Evolutionary conservation across 345 rosid genomes (phyloP), one percentile per base, ranked within the genome.

Genomic region (Brassica napus): DNA sequence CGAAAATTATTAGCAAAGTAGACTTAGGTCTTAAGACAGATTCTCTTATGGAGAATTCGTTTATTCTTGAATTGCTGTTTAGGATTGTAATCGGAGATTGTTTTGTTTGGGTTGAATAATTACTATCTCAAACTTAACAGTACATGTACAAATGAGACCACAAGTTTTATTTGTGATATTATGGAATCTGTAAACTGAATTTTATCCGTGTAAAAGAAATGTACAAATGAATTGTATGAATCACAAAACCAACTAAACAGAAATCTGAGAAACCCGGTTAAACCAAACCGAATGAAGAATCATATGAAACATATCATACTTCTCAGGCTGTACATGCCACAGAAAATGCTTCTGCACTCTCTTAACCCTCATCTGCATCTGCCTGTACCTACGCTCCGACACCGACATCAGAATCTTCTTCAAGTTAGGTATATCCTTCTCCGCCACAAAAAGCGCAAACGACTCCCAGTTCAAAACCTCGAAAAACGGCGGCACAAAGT

Each of bases 231-330:
- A 68, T 61, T 4, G 34, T 62, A 11, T 26, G 32, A 64, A 75
- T 10, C n/a, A 65, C 8, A 60, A 0, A 81, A 71, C 6, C 4
- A n/a, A 5, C 68, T 81, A 81, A 75, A 65, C 84, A 42, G 81
- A 83, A 39, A 83, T 73, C 65, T 88, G 94, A 23, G 85, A 87
- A 42, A 92, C 94, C 79, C 98, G 83, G 60, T 89, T 94, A 84
- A 79, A 89, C 98, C 98, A 94, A 62, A 91, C 81, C 5, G 97
- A 89, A 79, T 94, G 98, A 59, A 94, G 94, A 68, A 92, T 92
- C 97, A 94, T 94, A 44, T 92, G 97, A 82, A 94, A 94, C 64
- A 92, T 72, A 76, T 91, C 98, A 76, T 92, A 92, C 81, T 90
- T 94, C 44, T 84, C 89, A 9, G 97, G 94, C 57, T 68, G 86